Conservation (phyloP, 169 alveolate species). For the Nephromyces sp. region DNA sequence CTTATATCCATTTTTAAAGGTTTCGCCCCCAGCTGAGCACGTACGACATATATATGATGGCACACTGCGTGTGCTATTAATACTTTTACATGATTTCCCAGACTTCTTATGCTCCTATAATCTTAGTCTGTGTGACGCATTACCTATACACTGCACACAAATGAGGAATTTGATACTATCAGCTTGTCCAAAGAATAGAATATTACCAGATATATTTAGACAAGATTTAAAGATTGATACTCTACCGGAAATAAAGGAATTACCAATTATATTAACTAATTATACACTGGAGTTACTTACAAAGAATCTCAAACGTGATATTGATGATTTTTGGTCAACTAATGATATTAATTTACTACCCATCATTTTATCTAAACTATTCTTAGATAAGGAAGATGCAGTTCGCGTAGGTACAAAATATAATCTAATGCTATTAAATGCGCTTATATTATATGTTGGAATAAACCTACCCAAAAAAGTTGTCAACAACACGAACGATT, state of each 20-base stretch:
- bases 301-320: background rate
- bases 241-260: slow-evolving; percentile 71
- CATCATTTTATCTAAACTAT: slow-evolving; percentile 40
- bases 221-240: slow-evolving; percentile 73
- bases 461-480: slow-evolving; percentile 21
- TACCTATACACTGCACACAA: slow-evolving; percentile 82
- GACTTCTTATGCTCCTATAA: slow-evolving; percentile 86
- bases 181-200: slow-evolving; percentile 83
- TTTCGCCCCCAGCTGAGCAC: slow-evolving; percentile 6
- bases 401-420: slow-evolving; percentile 48
- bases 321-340: slow-evolving; percentile 1
- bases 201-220: slow-evolving; percentile 84
- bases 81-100: slow-evolving; percentile 84
- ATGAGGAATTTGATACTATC: slow-evolving; percentile 87
- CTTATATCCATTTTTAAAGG: background rate
- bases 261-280: slow-evolving; percentile 45
- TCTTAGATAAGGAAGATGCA: slow-evolving; percentile 34
- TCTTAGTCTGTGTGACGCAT: slow-evolving; percentile 71
- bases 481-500: slow-evolving; percentile 16
- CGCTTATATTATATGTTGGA: slow-evolving; percentile 62
- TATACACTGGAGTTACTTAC: background rate
- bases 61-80: slow-evolving; percentile 69
- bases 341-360: slow-evolving; percentile 11
- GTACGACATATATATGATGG: slow-evolving; percentile 24
- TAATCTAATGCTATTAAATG: slow-evolving; percentile 55